Base-by-base conservation (phyloP, 208 protist genomes). In the Vickermania spadyakhi region DNA sequence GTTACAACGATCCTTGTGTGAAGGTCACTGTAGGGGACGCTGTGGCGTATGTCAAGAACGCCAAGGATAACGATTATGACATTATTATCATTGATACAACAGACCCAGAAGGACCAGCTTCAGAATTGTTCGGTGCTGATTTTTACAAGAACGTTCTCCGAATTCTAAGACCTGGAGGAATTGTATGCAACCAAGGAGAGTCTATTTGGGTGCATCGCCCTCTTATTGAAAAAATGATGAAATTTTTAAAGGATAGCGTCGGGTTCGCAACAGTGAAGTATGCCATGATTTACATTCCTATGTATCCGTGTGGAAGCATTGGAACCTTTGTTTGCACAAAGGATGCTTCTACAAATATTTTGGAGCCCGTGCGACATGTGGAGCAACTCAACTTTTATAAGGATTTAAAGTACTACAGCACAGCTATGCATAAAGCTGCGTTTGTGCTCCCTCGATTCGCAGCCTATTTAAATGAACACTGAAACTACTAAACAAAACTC, bases 81-180 rank as follows among this genome's bases (percentile, higher is more conserved):
- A 83, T 97, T n/a, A 81, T 98, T 60, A 97, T 98, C 72, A 89
- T 97, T 54, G 94, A 98, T 80, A 95, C 88, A 0, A 97, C 94
- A 13, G 94, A 97, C 63, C 94, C 91, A 28, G 84, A 81, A n/a
- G 93, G 93, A 2, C 91, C 92, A 18, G 92, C 89, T 22, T 89
- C 84, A 25, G 72, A 88, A 60, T 69, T 97, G 11, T 97, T 96
- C 57, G 85, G 86, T 1, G 75, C 69, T 52, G 84, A 71, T 3
- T 97, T 97, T 73, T 97, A 95, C 73, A 62, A 68, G 45, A 75
- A 87, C 59, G 68, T 93, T 14, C 36, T 85, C 45, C 80, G 81
- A 59, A 87, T 91, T 42, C 70, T 96, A 11, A 75, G 81, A n/a
- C 80, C 84, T 4, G 73, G 71, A 31, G 88, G 86, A n/a, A 80